Evolutionary conservation across 805 yeast genomes (phyloP), one percentile per base, ranked within the genome.

Genomic region (Spathaspora hagerdaliae): DNA sequence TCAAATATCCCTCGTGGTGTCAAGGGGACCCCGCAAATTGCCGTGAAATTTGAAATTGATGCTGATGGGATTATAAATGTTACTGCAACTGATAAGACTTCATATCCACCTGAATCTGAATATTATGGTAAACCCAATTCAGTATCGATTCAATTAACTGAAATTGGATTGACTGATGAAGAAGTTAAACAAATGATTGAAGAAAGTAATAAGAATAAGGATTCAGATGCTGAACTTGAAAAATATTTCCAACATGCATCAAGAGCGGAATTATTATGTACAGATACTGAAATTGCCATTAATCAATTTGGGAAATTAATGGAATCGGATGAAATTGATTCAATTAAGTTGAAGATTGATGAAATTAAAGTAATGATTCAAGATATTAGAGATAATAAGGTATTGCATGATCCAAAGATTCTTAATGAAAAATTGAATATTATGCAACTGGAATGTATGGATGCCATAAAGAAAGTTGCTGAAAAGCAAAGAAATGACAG

Each of bases 251-350:
- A 86, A 59, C 82, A 80, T 58, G 88, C 92, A 35, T 84, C 85
- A 60, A 77, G 83, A 60, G 87, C 89, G 26, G 95, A 85, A 53
- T 81, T 85, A 56, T 75, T 85, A 42, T 80, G 89, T 55, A 83
- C 85, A 58, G 99, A 94, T 65, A 89, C 96, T 42, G 97, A 90
- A 66, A 77, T 78, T 67, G 92, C 96, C 8, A 71, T 94, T 51
- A 73, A 73, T 53, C 96, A 87, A 69, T 89, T 85, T 59, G 75
- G 76, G 7, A 63, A 66, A 7, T 49, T 65, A 7, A 74, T 81
- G 75, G 68, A 63, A 4, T 50, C 60, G 6, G 79, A 70, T 49
- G 89, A 83, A 56, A 77, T 73, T 60, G 47, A 50, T 1, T 44
- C 34, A 7, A 65, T 71, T 11, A 31, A 36, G 6, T 40, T 26